phyloP scores from a whole-genome alignment of 148 eudicot genomes.

The Amaranthus cruentus region DNA sequence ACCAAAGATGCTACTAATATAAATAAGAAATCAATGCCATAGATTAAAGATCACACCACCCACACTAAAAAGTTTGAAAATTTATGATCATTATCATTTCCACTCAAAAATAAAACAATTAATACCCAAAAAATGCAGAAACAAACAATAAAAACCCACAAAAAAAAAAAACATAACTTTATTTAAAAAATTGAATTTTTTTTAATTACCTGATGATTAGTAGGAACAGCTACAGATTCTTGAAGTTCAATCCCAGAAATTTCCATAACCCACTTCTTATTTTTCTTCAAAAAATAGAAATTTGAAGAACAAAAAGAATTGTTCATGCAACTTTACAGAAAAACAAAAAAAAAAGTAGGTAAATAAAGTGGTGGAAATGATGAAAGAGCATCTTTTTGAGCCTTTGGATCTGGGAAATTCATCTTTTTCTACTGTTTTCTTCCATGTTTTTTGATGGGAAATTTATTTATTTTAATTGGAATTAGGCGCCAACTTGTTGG shows the following conservation, averaged over 20 bases:
- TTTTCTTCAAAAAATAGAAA: neutral
- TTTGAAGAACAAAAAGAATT: neutral
- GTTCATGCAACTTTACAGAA: conserved; percentile 11
- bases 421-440: neutral
- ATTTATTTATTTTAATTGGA: conserved; percentile 10
- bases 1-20: neutral
- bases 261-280: conserved; percentile 16
- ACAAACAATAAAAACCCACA: neutral
- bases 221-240: conserved; percentile 3
- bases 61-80: no score
- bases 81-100: no score
- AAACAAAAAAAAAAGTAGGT: conserved; percentile 9
- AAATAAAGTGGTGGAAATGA: conserved; percentile 17
- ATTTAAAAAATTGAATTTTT: neutral
- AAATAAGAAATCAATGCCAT: neutral
- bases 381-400: conserved; percentile 28
- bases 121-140: neutral
- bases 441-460: neutral
- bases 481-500: conserved; percentile 23
- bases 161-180: neutral
- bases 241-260: conserved; percentile 15
- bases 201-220: conserved; percentile 23
- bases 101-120: neutral
- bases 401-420: conserved; percentile 26
- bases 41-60: no score